These are phyloP conservation scores for Ustilago curta DNA, from an alignment of 1,284 basidiomycete genomes.

Conservation along the genomic window DNA sequence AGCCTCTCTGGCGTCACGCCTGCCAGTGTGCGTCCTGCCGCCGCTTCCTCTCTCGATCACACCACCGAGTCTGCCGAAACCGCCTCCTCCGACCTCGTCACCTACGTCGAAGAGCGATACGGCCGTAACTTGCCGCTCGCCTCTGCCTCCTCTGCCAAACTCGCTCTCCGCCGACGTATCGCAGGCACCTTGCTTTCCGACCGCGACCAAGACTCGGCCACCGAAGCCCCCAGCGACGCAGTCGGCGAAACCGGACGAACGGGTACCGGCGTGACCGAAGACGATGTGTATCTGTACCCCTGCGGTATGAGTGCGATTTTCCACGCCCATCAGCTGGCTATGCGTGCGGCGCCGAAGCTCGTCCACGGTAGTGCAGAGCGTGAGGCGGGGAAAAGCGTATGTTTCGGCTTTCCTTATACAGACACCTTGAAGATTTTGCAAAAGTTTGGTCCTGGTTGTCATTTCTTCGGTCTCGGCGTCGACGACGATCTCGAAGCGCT, in stretches of 20 bases:
- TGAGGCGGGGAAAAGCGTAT: constrained; percentile 54
- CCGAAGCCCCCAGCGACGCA: constrained; percentile 67
- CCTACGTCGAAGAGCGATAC: constrained; percentile 90
- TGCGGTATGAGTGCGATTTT: constrained; percentile 94
- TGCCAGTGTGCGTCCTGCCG: constrained; percentile 9
- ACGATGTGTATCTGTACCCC: constrained; percentile 88
- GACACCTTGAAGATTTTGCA: constrained; percentile 96
- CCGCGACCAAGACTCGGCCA: constrained; percentile 28
- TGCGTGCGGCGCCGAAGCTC: constrained; percentile 39
- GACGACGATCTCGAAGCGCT: constrained; percentile 82
- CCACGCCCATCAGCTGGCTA: constrained; percentile 79
- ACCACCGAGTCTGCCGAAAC: constrained; percentile 14
- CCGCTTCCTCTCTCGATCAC: not conserved
- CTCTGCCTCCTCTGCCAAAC: constrained; percentile 82
- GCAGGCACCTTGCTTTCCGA: constrained; percentile 79
- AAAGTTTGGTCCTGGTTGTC: constrained; percentile 96
- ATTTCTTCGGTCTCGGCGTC: constrained; percentile 87
- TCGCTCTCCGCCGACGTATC: constrained; percentile 85
- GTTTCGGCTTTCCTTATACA: constrained; percentile 88
- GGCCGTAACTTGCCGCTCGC: constrained; percentile 87
- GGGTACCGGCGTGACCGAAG: constrained; percentile 72
- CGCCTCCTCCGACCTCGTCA: constrained; percentile 70
- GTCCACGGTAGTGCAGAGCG: not conserved
- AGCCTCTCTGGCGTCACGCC: constrained; percentile 30
- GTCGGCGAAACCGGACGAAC: constrained; percentile 46